phyloP scores from a whole-genome alignment of 495 filamentous ascomycete genomes.

The Talaromyces proteolyticus region DNA sequence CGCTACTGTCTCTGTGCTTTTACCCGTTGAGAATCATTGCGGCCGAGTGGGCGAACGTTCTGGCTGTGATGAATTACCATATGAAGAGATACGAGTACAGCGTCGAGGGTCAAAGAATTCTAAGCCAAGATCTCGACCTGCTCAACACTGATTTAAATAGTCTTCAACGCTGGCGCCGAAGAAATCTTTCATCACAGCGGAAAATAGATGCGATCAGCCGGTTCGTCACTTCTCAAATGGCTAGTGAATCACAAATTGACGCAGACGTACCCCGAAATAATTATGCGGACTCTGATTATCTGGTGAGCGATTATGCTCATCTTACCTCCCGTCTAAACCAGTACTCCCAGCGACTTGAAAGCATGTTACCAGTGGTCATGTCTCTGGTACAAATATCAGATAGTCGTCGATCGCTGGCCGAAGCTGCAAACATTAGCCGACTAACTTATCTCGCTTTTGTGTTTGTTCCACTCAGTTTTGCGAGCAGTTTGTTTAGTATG shows the following conservation, averaged over 20 bases:
- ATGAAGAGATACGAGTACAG: background rate
- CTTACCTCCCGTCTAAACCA: background rate
- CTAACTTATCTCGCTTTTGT: constrained; percentile 19
- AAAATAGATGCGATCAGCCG: background rate
- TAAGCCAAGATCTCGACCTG: background rate
- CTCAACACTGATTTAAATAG: background rate
- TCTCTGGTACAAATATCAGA: background rate
- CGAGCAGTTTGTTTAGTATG: constrained; percentile 23
- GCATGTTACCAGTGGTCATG: background rate
- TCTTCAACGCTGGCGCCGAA: background rate
- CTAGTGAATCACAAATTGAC: background rate
- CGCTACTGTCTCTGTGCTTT: background rate
- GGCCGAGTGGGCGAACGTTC: background rate
- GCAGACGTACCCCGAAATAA: background rate
- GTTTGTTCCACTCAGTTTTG: constrained; percentile 19
- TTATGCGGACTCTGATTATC: background rate
- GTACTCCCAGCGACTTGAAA: background rate
- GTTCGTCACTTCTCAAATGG: background rate
- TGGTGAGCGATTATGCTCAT: background rate
- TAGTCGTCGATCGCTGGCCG: constrained; percentile 5
- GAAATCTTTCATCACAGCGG: background rate
- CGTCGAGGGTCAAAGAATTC: background rate
- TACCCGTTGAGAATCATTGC: background rate
- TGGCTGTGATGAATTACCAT: background rate
- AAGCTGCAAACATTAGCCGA: constrained; percentile 4